Percentiles rank a stretch among this genome's conserved stretches.
phyloP scores from a whole-genome alignment of 1,284 basidiomycete species.

The Cryptococcus sp. region DNA sequence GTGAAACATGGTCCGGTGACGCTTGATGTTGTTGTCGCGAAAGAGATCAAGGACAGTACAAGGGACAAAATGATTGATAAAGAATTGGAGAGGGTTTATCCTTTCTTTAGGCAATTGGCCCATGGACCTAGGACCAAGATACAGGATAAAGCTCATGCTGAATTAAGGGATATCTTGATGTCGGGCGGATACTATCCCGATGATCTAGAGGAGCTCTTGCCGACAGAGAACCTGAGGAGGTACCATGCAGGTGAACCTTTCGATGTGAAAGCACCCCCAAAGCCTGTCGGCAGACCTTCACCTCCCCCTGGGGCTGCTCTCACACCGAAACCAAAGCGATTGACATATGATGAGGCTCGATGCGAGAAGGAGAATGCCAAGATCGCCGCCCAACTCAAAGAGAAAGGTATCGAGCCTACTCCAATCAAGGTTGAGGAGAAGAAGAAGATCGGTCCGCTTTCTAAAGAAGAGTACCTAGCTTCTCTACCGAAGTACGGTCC shows the following conservation, averaged over 20 bases:
- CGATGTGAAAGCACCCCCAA: slow-evolving; percentile 5
- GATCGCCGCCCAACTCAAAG: slow-evolving; percentile 16
- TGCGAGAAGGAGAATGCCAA: slow-evolving; percentile 32
- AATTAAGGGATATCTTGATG: slow-evolving; percentile 22
- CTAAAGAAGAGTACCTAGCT: slow-evolving; percentile 22
- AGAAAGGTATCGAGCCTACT: neutral
- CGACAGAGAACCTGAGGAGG: slow-evolving; percentile 18
- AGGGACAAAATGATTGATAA: slow-evolving; percentile 21
- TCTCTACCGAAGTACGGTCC: slow-evolving; percentile 24
- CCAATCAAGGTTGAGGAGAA: neutral
- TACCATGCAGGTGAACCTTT: neutral
- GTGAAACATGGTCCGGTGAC: slow-evolving; percentile 23
- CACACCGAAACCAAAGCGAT: slow-evolving; percentile 6
- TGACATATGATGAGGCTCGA: slow-evolving; percentile 23
- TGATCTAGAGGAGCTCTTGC: slow-evolving; percentile 22
- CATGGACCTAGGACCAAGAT: slow-evolving; percentile 36
- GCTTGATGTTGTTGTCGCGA: slow-evolving; percentile 15
- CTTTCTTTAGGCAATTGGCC: slow-evolving; percentile 30
- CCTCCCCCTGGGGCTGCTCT: neutral
- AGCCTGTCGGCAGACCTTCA: neutral
- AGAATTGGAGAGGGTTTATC: slow-evolving; percentile 10
- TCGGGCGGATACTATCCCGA: slow-evolving; percentile 21
- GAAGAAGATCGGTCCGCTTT: slow-evolving; percentile 21
- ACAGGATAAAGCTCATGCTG: slow-evolving; percentile 23
- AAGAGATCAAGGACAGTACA: slow-evolving; percentile 17